phyloP scores from a whole-genome alignment of 306 rosid species.

The Medicago ruthenica region DNA sequence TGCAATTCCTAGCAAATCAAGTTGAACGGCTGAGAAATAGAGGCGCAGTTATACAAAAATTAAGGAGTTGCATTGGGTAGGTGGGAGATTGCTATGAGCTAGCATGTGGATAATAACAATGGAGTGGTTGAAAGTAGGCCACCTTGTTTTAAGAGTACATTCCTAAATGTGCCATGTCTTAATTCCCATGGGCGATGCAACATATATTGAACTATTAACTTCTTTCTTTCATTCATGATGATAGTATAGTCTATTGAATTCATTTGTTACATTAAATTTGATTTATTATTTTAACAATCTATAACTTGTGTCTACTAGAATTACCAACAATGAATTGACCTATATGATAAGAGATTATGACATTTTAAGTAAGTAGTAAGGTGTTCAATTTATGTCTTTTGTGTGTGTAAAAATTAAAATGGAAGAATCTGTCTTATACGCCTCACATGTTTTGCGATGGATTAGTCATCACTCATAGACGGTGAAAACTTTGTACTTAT shows the following conservation, averaged over 20 bases:
- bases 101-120: slow-evolving; percentile 48
- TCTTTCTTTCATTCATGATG: slow-evolving; percentile 18
- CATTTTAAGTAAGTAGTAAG: no score
- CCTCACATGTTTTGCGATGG: no score
- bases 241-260: not conserved
- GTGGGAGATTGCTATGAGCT: not conserved
- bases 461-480: no score
- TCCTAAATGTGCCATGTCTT: slow-evolving; percentile 22
- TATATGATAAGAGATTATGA: no score
- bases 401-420: no score
- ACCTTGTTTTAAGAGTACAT: slow-evolving; percentile 28
- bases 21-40: slow-evolving; percentile 44
- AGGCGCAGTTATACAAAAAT: slow-evolving; percentile 13
- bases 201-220: not conserved
- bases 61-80: slow-evolving; percentile 31
- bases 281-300: not conserved
- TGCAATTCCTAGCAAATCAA: slow-evolving; percentile 8
- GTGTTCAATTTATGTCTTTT: no score
- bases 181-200: slow-evolving; percentile 17
- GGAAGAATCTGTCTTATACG: no score
- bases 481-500: no score
- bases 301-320: no score
- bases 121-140: slow-evolving; percentile 44
- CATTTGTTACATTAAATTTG: not conserved
- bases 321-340: no score